Conservation (phyloP, 805 yeast species). For the Ogataea pilisensis region DNA sequence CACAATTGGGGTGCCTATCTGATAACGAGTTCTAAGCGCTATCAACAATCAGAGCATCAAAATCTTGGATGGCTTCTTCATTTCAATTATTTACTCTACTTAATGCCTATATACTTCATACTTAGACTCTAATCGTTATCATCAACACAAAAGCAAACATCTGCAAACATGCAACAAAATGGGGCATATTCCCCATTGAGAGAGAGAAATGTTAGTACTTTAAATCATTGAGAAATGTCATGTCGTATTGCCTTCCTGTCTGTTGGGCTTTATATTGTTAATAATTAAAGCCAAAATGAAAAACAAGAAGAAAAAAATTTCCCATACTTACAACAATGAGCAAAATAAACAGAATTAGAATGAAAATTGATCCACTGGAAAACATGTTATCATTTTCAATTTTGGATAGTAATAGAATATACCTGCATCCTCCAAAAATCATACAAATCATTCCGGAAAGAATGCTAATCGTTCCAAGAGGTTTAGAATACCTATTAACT, state of each 20-base stretch:
- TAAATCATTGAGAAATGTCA: too few relatives aligned
- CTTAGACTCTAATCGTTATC: background rate
- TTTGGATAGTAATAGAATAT: slow-evolving; percentile 39
- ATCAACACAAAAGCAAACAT: background rate
- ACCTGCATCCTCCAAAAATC: slow-evolving; percentile 41
- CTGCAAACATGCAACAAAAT: too few relatives aligned
- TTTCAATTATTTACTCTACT: too few relatives aligned
- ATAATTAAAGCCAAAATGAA: background rate
- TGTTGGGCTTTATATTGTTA: too few relatives aligned
- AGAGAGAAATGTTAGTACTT: too few relatives aligned
- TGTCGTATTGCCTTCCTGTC: too few relatives aligned
- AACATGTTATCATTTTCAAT: slow-evolving; percentile 31
- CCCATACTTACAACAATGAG: slow-evolving; percentile 31
- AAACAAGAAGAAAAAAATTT: background rate
- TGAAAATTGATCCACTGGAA: slow-evolving; percentile 35
- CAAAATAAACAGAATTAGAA: slow-evolving; percentile 32
- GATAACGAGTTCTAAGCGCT: too few relatives aligned
- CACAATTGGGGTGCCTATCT: too few relatives aligned
- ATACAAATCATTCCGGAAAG: slow-evolving; percentile 40
- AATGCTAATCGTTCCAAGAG: slow-evolving; percentile 34
- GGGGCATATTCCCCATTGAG: too few relatives aligned
- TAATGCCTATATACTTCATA: too few relatives aligned
- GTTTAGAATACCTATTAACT: slow-evolving; percentile 16
- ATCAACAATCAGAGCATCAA: too few relatives aligned
- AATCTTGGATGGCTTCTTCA: too few relatives aligned